Percentiles rank a stretch among this genome's conserved stretches.
These are phyloP conservation scores for Penicillium cinerascens DNA, from an alignment of 495 filamentous ascomycete genomes.

Conservation along the genomic window DNA sequence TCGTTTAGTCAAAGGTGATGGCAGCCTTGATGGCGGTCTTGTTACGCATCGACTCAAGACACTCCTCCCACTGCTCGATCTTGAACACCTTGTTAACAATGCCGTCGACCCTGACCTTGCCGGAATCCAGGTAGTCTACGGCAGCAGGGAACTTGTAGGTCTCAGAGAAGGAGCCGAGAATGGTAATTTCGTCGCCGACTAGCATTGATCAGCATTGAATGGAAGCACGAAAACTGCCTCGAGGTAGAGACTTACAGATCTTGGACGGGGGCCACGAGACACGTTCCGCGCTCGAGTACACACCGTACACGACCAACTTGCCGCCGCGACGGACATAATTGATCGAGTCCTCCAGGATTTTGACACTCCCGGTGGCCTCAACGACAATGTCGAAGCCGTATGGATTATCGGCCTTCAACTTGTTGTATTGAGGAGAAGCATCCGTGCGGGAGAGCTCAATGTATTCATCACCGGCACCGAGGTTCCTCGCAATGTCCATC, in stretches of 20 bases:
- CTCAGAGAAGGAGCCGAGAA: slow-evolving; percentile 66
- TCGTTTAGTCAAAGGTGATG: slow-evolving; percentile 60
- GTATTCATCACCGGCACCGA: slow-evolving; percentile 65
- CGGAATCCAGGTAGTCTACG: slow-evolving; percentile 65
- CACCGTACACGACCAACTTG: slow-evolving; percentile 66
- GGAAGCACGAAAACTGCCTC: neutral
- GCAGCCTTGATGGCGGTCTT: slow-evolving; percentile 70
- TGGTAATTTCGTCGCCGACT: slow-evolving; percentile 61
- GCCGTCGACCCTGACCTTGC: slow-evolving; percentile 57
- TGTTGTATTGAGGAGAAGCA: slow-evolving; percentile 53
- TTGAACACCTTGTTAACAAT: slow-evolving; percentile 53
- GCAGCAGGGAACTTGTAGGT: slow-evolving; percentile 72
- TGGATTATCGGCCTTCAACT: slow-evolving; percentile 62
- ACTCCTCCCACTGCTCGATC: slow-evolving; percentile 45
- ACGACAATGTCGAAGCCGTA: slow-evolving; percentile 71
- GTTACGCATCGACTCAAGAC: slow-evolving; percentile 48
- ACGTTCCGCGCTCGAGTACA: slow-evolving; percentile 57
- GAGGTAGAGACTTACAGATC: slow-evolving; percentile 45
- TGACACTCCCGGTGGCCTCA: slow-evolving; percentile 60
- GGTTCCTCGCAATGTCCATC: slow-evolving; percentile 64
- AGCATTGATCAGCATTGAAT: neutral
- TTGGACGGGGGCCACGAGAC: slow-evolving; percentile 65
- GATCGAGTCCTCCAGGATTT: slow-evolving; percentile 66
- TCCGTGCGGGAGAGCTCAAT: slow-evolving; percentile 56
- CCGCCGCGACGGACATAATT: slow-evolving; percentile 66